A percentile compares a stretch with the other conserved stretches of the same genome.
Conservation (phyloP, 2,329 filamentous ascomycete genomes). For the Claviceps paspali region DNA sequence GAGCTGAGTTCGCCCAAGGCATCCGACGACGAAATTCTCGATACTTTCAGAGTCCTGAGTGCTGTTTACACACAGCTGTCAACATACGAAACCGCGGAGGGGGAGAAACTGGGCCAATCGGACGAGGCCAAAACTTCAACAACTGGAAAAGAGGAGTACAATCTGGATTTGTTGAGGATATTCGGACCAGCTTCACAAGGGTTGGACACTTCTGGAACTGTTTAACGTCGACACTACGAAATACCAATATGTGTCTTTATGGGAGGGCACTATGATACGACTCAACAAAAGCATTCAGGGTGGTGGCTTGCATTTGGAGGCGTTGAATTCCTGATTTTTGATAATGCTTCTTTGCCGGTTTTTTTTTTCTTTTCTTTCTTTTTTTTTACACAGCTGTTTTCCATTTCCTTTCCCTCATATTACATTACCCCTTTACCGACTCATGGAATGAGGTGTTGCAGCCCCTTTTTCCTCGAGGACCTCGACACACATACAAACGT, state of each 20-base stretch:
- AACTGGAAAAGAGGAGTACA: conserved; percentile 2
- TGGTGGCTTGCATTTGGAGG: conserved; percentile 23
- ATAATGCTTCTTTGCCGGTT: conserved; percentile 7
- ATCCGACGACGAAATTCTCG: not conserved
- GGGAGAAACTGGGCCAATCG: not conserved
- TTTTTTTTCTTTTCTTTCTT: not conserved
- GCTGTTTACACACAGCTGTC: not conserved
- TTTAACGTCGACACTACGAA: too few relatives aligned
- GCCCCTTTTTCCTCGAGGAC: not conserved
- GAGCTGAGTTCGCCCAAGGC: not conserved
- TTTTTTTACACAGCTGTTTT: conserved; percentile 3
- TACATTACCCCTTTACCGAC: too few relatives aligned
- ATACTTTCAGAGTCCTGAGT: not conserved
- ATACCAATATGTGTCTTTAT: too few relatives aligned
- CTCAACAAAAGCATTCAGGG: conserved; percentile 13
- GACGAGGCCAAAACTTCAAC: conserved; percentile 1
- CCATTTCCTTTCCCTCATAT: conserved; percentile 2
- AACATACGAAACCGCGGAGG: not conserved
- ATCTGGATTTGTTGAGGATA: conserved; percentile 5
- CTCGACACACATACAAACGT: too few relatives aligned
- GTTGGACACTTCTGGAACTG: conserved; percentile 4
- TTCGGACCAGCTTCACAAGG: conserved; percentile 3
- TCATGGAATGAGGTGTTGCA: too few relatives aligned
- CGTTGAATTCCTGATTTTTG: conserved; percentile 18
- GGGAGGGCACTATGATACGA: conserved; percentile 1